Percentiles rank a stretch among this genome's conserved stretches.
These are phyloP conservation scores for Arthrobotrys conoides DNA, from an alignment of 2,329 filamentous ascomycete species.

Conservation along the genomic window DNA sequence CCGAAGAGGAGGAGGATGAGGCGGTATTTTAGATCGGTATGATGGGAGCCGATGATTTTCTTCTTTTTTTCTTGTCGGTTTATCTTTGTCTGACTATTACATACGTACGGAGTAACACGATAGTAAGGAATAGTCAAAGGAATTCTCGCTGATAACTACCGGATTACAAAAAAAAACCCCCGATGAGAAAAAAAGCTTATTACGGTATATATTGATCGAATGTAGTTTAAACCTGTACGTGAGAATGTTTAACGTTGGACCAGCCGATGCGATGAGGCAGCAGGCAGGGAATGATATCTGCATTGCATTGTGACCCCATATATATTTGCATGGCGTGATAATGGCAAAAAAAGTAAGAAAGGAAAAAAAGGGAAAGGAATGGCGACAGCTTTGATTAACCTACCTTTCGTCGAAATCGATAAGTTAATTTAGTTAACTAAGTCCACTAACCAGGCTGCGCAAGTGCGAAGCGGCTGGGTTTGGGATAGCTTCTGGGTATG, in stretches of 20 bases:
- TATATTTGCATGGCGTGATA: conserved; percentile 61
- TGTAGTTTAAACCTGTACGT: conserved; percentile 18
- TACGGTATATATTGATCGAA: conserved; percentile 30
- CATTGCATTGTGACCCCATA: background rate
- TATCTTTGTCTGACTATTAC: background rate
- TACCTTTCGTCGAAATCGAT: background rate
- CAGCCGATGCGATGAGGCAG: conserved; percentile 24
- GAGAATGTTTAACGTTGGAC: conserved; percentile 6
- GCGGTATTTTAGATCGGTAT: conserved; percentile 37
- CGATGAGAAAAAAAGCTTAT: conserved; percentile 2
- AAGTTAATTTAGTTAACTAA: background rate
- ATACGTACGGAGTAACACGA: background rate
- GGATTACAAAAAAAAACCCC: conserved; percentile 9
- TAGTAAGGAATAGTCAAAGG: background rate
- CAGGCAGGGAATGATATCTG: conserved; percentile 19
- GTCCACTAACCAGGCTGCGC: too few relatives aligned
- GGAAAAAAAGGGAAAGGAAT: background rate
- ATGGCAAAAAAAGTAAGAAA: conserved; percentile 36
- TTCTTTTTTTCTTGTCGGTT: too few relatives aligned
- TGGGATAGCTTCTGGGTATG: too few relatives aligned
- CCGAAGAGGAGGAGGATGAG: too few relatives aligned
- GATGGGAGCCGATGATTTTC: conserved; percentile 5
- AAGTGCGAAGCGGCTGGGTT: background rate
- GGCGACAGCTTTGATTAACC: background rate
- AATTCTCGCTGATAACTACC: conserved; percentile 5